Base-by-base conservation (phyloP, 768 basidiomycete genomes). In the Hypsizygus marmoreus region DNA sequence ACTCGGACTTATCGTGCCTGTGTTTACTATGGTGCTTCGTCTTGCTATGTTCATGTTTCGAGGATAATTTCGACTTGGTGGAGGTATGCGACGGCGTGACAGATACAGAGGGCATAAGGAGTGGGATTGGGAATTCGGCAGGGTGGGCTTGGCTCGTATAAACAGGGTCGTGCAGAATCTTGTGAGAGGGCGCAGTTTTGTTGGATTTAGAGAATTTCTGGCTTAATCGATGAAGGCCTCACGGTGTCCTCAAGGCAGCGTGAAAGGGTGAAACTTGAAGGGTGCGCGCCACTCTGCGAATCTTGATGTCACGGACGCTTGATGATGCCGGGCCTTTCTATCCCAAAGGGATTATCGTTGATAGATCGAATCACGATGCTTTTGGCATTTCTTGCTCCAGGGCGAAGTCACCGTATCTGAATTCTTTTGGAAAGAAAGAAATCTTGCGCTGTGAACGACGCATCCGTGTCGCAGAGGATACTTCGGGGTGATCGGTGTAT, bases 211-310 rank as follows among this genome's bases (percentile, higher is more conserved):
- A 14, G 14, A 26, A 24, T 39, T 39, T 36, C 35, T 35, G 39
- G 24, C 30, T 22, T 44, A 48, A 57, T 54, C 46, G 51, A 53
- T 56, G 43, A 47, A 33, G 34, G 55, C 59, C 61, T 59, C 58
- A 54, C 53, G 59, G 52, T 47, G 26, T 38, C 58, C 56, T 54
- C 58, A 54, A 60, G 60, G 61, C 54, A 37, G 34, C 29, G 45
- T 47, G 51, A 48, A 47, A 43, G 48, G 45, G 49, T 43, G 43
- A 50, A 59, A 40, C 36, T 32, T 55, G 40, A 11, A 49, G 45
- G 38, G 26, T 36, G 16, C 32, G 35, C 52, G 53, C 58, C 50
- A 54, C 57, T 35, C 29, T 39, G 23, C 45, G 40, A 20, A 32
- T 33, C 41, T 43, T 49, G 25, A 29, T 36, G 28, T 24, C 42